Base-by-base conservation (phyloP, 23 red algal species). In the Gracilaria gracilis region DNA sequence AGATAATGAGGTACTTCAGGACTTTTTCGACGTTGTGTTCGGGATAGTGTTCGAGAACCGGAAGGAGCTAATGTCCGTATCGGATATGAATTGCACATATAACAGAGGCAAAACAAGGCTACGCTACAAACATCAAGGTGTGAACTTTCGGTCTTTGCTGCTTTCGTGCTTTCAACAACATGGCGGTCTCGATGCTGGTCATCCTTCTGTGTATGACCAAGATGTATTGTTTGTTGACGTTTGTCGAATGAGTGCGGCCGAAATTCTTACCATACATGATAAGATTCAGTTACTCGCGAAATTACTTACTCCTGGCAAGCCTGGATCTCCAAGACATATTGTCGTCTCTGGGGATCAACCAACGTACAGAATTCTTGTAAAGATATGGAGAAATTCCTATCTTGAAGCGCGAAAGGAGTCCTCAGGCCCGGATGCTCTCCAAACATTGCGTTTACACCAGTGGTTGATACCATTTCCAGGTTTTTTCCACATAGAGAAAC, bases 321-420 rank as follows among this genome's bases (percentile, higher is more conserved):
- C 19, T 19, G 82, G 82, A 14, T 29, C 9, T 54, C 64, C 58
- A 32, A 8, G 34, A 5, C 48, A 71, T 40, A 50, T 75, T 16
- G 67, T 86, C 2, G 82, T 86, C 0, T 32, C 21, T 0, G 39
- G 82, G 0, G 59, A 86, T n/a, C 82, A 86, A 32, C 48, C 65
- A 20, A 86, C 82, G 12, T 86, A 75, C 38, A 67, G 44, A 39
- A 86, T 86, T 34, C 36, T 86, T 7, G 59, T 86, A 0, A 66
- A 53, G n/a, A 70, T 72, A 25, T 49, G 48, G 48, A 54, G 76
- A 0, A 81, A 3, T 36, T 81, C 48, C 58, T 81, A 81, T 16
- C 28, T 57, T 4, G 48, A 81, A 14, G 25, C 76, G 16, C 31
- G 19, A 21, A 55, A 48, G 29, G 76, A 29, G 17, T 64, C 59